Evolutionary conservation across 495 filamentous ascomycete species (phyloP), one percentile per base, ranked within the genome.

Genomic region (Penicillium psychrofluorescens): DNA sequence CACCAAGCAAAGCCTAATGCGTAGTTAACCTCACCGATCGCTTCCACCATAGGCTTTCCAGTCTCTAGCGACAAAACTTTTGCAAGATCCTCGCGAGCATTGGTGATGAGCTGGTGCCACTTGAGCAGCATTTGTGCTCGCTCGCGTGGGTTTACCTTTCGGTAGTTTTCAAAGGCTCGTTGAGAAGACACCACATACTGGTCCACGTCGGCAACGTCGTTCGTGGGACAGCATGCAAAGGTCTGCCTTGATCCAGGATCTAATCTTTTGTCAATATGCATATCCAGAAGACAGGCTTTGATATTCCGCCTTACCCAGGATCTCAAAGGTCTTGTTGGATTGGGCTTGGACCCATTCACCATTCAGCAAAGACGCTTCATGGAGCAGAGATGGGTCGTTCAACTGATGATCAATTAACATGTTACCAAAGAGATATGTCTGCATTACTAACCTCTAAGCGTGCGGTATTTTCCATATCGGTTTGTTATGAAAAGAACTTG

Each of bases 1-100:
- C 69, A 77, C 64, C 66, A 71, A 4, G 68, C 61, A 48, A 74
- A 75, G 8, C 64, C 62, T 7, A 63, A 48, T 0, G 70, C 66
- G 46, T 74, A 76, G 45, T 67, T 60, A 4, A 76, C 60, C 54
- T 77, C 74, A 10, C 64, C 64, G 22, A 62, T 48, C 2, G 71
- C 61, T 43, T 75, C 71, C 2, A 59, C 44, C 33, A 71, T 52
- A 8, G 72, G 67, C 44, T 76, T 75, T 22, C 74, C 72, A 7
- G 68, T 73, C 45, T 76, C 72, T 38, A 68, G 66, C 10, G 62
- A 64, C 10, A 76, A 44, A 34, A 77, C 67, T 5, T 54, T 56
- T 4, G 72, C 72, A 11, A 77, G 50, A 40, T 75, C 72, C 35
- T 70, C 65, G 7, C 52, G 50, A 36, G 64, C 57, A 12, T 67